These are phyloP conservation scores for Trebouxia sp. DNA, from an alignment of 139 green algal genomes.

Conservation along the genomic window DNA sequence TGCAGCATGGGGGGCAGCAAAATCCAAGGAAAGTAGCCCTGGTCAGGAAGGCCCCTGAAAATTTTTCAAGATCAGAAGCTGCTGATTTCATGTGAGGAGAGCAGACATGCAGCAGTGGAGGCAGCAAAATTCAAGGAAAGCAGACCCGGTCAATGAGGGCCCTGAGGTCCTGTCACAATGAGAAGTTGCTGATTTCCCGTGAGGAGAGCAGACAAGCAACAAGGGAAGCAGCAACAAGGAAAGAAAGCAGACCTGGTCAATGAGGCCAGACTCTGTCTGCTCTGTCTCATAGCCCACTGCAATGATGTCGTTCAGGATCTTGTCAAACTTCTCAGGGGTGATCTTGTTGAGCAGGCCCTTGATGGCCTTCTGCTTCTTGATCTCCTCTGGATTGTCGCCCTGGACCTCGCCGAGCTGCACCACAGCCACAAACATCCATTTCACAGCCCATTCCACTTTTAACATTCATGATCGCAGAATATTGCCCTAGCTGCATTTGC, in stretches of 20 bases:
- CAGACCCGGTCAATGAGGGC: no score
- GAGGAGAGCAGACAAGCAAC: neutral
- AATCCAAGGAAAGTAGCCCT: no score
- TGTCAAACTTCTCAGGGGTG: slow-evolving; percentile 97
- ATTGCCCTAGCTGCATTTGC: neutral
- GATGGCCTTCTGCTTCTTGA: slow-evolving; percentile 87
- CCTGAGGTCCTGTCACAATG: no score
- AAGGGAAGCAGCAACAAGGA: neutral
- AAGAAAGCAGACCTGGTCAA: slow-evolving; percentile 67
- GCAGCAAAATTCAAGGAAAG: no score
- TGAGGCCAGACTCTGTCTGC: slow-evolving; percentile 81
- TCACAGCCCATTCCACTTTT: neutral
- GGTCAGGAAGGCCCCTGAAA: no score
- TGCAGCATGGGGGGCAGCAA: no score
- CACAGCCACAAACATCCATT: neutral
- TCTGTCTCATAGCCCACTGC: slow-evolving; percentile 78
- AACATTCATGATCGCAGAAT: neutral
- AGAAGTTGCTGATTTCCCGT: neutral
- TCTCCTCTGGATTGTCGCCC: slow-evolving; percentile 89
- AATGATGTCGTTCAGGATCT: slow-evolving; percentile 81
- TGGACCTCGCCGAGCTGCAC: slow-evolving; percentile 50
- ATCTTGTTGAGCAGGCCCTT: slow-evolving; percentile 98
- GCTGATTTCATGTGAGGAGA: no score
- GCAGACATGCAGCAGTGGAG: no score
- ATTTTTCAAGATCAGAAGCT: no score